Evolutionary conservation across 169 alveolate species (phyloP).

Genomic region (Plasmodium relictum): DNA sequence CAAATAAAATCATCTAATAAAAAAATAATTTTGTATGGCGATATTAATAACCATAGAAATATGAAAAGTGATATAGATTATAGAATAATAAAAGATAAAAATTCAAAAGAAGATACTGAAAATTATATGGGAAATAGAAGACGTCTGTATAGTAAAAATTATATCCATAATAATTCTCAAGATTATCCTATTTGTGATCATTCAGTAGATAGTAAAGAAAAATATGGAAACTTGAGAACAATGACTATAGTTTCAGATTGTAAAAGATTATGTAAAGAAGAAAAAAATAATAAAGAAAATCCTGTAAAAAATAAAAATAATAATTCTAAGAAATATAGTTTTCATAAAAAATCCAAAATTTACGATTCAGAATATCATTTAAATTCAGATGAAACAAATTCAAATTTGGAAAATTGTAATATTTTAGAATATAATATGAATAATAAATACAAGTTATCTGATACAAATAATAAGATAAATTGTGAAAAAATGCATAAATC

Average conservation of each 20-base stretch:
- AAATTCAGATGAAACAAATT: too few species aligned
- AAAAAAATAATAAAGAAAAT: neutral
- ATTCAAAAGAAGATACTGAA: neutral
- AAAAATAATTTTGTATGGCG: neutral
- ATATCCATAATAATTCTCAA: neutral
- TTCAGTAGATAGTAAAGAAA: neutral
- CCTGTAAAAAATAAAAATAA: neutral
- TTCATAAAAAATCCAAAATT: neutral
- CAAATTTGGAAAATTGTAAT: too few species aligned
- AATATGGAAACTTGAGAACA: slow-evolving; percentile 31
- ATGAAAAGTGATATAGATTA: neutral
- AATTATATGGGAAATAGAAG: neutral
- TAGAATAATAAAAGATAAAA: neutral
- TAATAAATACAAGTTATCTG: neutral
- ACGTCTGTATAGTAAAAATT: neutral
- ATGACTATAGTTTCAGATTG: slow-evolving; percentile 47
- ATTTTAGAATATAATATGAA: neutral
- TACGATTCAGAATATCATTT: too few species aligned
- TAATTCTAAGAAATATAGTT: neutral
- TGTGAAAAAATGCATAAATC: too few species aligned
- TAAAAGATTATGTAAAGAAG: neutral
- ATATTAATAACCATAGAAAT: neutral
- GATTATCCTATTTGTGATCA: neutral
- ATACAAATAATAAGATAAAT: neutral
- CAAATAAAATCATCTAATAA: neutral